Evolutionary conservation across 495 filamentous ascomycete genomes (phyloP), one percentile per base, ranked within the genome.

Genomic region (Penicillium lagena): DNA sequence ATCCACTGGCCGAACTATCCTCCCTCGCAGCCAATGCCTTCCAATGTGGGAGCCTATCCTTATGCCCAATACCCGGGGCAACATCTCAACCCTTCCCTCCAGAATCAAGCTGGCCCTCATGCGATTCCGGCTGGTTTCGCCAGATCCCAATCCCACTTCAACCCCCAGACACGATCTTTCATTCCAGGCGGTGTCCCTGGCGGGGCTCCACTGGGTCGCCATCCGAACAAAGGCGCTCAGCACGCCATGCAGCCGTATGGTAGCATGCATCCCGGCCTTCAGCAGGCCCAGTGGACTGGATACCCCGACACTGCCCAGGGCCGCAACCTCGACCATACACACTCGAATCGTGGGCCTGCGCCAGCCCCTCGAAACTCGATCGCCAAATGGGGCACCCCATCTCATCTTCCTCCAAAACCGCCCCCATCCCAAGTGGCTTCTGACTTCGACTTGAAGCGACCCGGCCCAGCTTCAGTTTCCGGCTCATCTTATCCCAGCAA

Each of bases 91-190:
- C 64, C 80, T 33, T 76, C 80, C 41, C 73, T 83, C 35, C 81
- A 84, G 57, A 80, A 55, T 41, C 52, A 50, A 34, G 17, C 64
- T 38, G 67, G 75, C 37, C 75, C 82, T 46, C 86, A 93, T 58
- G 83, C 86, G 28, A 76, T 95, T 35, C 86, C 87, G 11, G 87
- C 86, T 12, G 89, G 83, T 63, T 94, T 85, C 62, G 85, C 81
- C 56, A 73, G 89, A 17, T 85, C 88, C 55, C 73, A 89, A 15
- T 85, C 88, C 55, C 77, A 85, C 14, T 95, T 96, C 72, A 95
- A 96, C 53, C 90, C 90, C 0, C 89, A 95, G 63, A 95, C 87
- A 9, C 85, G 90, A 47, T 81, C 88, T 2, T 96, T 96, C 56
- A 78, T 95, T 35, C 90, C 90, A 13, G 73, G 76, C 14, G 56